Conservation (phyloP, 352 stramenopile genomes). For the Phytophthora pini region DNA sequence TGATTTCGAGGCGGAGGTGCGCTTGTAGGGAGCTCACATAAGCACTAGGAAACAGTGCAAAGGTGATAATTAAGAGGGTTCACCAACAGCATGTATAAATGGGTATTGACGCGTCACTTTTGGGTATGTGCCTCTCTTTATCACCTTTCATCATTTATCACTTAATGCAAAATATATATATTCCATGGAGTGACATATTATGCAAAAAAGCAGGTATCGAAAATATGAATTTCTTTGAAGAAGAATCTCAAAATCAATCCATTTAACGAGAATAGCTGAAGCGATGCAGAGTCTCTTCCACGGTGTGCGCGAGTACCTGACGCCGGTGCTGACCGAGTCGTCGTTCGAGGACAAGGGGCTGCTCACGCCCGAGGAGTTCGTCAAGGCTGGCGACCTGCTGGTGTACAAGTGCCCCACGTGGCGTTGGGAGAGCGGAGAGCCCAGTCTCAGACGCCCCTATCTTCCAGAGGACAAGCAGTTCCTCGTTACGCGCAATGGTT, state of each 20-base stretch:
- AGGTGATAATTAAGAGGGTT: too few species aligned
- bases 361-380: conserved; percentile 97
- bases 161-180: too few species aligned
- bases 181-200: too few species aligned
- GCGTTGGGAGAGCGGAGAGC: conserved; percentile 90
- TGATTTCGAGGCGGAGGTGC: too few species aligned
- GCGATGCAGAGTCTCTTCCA: conserved; percentile 83
- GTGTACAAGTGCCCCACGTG: conserved; percentile 98
- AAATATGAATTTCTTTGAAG: conserved; percentile 8
- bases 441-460: conserved; percentile 61
- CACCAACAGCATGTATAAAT: too few species aligned
- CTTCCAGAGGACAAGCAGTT: conserved; percentile 90
- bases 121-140: too few species aligned
- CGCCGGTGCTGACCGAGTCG: conserved; percentile 91
- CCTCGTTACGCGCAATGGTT: conserved; percentile 82
- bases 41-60: too few species aligned
- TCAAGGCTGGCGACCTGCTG: conserved; percentile 94
- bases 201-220: neutral
- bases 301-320: conserved; percentile 88
- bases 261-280: conserved; percentile 6
- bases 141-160: too few species aligned
- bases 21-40: too few species aligned
- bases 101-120: too few species aligned
- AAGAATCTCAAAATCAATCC: neutral
- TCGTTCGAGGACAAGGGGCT: conserved; percentile 95